Evolutionary conservation across 1,139 yeast genomes (phyloP).

Genomic region (Zygosaccharomyces sapae): DNA sequence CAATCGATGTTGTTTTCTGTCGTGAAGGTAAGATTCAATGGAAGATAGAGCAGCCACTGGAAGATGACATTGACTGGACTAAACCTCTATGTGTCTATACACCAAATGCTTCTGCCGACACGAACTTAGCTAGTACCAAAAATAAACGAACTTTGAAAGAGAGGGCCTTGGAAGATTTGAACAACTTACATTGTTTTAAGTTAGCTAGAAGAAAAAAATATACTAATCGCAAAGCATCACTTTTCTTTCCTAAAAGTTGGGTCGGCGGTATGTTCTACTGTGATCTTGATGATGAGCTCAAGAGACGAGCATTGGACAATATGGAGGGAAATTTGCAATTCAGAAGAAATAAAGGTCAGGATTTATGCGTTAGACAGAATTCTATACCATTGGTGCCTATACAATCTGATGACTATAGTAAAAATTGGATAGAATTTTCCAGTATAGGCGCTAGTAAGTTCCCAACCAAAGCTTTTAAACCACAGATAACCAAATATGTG

Average conservation of each 20-base stretch:
- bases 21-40: slow-evolving; percentile 49
- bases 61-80: slow-evolving; percentile 50
- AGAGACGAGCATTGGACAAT: slow-evolving; percentile 31
- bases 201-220: slow-evolving; percentile 62
- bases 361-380: slow-evolving; percentile 38
- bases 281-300: slow-evolving; percentile 37
- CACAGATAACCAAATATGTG: slow-evolving; percentile 44
- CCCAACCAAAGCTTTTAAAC: slow-evolving; percentile 6
- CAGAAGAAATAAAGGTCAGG: slow-evolving; percentile 14
- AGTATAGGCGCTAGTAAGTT: slow-evolving; percentile 16
- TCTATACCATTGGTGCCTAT: slow-evolving; percentile 55
- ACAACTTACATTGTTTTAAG: slow-evolving; percentile 50
- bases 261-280: slow-evolving; percentile 68
- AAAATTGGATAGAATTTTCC: slow-evolving; percentile 45
- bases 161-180: slow-evolving; percentile 19
- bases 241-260: slow-evolving; percentile 56
- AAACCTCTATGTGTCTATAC: slow-evolving; percentile 47
- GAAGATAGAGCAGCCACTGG: slow-evolving; percentile 41
- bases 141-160: slow-evolving; percentile 13
- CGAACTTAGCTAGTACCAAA: slow-evolving; percentile 8
- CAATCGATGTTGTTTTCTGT: slow-evolving; percentile 53
- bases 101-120: slow-evolving; percentile 11
- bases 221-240: slow-evolving; percentile 45
- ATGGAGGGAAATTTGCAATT: slow-evolving; percentile 24
- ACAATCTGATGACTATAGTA: slow-evolving; percentile 52